Evolutionary conservation across 2,329 filamentous ascomycete genomes (phyloP), one percentile per base, ranked within the genome.

Genomic region (Leptographium procerum): DNA sequence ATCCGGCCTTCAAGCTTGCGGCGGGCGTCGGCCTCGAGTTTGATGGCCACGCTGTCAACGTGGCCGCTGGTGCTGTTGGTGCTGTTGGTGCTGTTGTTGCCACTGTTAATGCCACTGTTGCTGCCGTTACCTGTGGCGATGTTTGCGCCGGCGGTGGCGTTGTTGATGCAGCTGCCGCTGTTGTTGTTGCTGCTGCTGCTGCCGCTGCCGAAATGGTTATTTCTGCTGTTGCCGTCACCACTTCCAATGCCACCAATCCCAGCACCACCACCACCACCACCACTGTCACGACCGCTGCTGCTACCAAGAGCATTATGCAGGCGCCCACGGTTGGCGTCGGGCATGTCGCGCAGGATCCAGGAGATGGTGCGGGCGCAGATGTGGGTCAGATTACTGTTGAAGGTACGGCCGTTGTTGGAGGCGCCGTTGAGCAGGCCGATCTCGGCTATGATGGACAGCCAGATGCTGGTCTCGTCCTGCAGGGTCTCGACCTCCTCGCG

Each of bases 381-480:
- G 45, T 69, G 67, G 10, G 71, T 68, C 56, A 82, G 74, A 29
- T 78, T 73, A 50, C 70, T 69, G 52, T 71, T 71, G 45, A 80
- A 71, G 24, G 70, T 70, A 29, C 68, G 69, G 26, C 77, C 76
- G 16, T 34, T 52, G 55, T 57, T 34, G 34, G 75, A 72, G 22
- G 60, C 58, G 40, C 62, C 57, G 5, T 52, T 55, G 16, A 64
- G 40, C 28, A 62, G 47, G 24, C 85, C 82, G 53, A 85, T 83
- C 59, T 89, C 85, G 31, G 78, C 78, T 62, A 92, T 78, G 48
- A 91, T 80, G 36, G 77, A 75, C 53, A 89, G 72, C 84, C 88
- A 91, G 26, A 76, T 71, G 34, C 80, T 77, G 85, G 90, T 90
- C 57, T 91, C 86, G 10, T 75, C 71, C 61, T 79, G 79, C 55